phyloP scores from a whole-genome alignment of 805 yeast genomes.

The Suhomyces prunicola region DNA sequence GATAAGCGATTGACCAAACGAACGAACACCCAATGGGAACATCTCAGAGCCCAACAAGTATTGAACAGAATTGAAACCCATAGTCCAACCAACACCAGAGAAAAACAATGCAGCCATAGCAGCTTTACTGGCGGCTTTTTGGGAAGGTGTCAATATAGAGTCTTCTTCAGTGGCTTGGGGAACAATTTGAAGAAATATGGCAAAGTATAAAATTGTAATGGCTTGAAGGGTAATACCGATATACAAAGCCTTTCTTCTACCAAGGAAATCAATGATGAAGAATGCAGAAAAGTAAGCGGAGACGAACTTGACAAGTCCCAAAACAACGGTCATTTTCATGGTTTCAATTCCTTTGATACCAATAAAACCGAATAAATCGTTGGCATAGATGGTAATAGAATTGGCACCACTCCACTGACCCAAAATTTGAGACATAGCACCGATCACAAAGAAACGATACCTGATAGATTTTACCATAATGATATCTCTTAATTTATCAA shows the following conservation, averaged over 20 bases:
- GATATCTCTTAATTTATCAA: constrained; percentile 30
- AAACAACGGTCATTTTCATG: constrained; percentile 47
- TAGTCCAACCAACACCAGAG: constrained; percentile 55
- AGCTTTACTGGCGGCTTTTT: constrained; percentile 39
- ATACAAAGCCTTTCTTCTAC: constrained; percentile 49
- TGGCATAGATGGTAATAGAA: constrained; percentile 55
- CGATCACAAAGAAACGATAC: constrained; percentile 44
- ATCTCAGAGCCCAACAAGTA: constrained; percentile 55
- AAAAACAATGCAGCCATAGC: constrained; percentile 51
- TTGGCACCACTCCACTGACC: constrained; percentile 63
- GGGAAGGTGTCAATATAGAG: constrained; percentile 25
- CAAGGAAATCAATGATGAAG: constrained; percentile 52
- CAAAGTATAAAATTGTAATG: constrained; percentile 43
- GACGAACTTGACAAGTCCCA: constrained; percentile 52
- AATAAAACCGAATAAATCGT: constrained; percentile 44
- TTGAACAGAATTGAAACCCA: constrained; percentile 58
- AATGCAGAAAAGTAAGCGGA: constrained; percentile 50
- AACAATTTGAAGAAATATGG: constrained; percentile 43
- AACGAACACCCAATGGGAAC: constrained; percentile 49
- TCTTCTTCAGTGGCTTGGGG: constrained; percentile 40
- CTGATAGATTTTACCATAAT: constrained; percentile 37
- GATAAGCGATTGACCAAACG: constrained; percentile 47
- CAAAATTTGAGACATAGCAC: constrained; percentile 43
- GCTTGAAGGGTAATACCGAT: constrained; percentile 47
- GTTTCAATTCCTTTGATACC: constrained; percentile 44